A percentile compares a stretch with the other conserved stretches of the same genome.
Evolutionary conservation across 2,329 filamentous ascomycete genomes (phyloP).

Genomic region (Alternaria gaisen): DNA sequence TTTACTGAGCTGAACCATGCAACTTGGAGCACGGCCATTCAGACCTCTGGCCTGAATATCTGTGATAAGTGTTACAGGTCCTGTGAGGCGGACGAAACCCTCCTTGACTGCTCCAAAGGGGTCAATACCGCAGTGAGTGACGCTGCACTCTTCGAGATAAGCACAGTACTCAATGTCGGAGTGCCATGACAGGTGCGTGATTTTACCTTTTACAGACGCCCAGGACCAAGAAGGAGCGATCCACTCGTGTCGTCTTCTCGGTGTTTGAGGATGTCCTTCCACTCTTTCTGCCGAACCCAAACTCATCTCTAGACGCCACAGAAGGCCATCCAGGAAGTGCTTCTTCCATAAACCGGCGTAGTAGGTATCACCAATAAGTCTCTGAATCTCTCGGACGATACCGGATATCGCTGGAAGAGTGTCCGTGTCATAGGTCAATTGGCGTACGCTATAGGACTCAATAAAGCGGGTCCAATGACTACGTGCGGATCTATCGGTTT

Average conservation of each 20-base stretch:
- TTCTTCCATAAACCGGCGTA: not conserved
- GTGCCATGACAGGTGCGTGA: rapidly evolving
- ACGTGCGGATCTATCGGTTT: too few relatives aligned
- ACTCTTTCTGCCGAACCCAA: not conserved
- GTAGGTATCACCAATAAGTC: not conserved
- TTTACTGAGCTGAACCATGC: too few relatives aligned
- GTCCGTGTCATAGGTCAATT: not conserved
- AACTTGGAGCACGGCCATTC: rapidly evolving
- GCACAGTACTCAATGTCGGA: too few relatives aligned
- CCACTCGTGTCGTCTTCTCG: not conserved
- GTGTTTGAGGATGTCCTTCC: not conserved
- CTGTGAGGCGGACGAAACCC: too few relatives aligned
- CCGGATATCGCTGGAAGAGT: not conserved
- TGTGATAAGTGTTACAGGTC: too few relatives aligned
- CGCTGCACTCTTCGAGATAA: too few relatives aligned
- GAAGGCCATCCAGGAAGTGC: not conserved
- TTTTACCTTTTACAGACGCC: too few relatives aligned
- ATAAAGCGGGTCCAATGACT: not conserved
- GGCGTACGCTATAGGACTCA: not conserved
- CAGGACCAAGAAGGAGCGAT: too few relatives aligned
- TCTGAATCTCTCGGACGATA: not conserved
- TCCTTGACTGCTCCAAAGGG: too few relatives aligned
- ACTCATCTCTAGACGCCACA: not conserved
- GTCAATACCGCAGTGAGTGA: too few relatives aligned
- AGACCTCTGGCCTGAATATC: too few relatives aligned